These are phyloP conservation scores for Nakazawaea wickerhamii DNA, from an alignment of 805 yeast species.

Conservation along the genomic window DNA sequence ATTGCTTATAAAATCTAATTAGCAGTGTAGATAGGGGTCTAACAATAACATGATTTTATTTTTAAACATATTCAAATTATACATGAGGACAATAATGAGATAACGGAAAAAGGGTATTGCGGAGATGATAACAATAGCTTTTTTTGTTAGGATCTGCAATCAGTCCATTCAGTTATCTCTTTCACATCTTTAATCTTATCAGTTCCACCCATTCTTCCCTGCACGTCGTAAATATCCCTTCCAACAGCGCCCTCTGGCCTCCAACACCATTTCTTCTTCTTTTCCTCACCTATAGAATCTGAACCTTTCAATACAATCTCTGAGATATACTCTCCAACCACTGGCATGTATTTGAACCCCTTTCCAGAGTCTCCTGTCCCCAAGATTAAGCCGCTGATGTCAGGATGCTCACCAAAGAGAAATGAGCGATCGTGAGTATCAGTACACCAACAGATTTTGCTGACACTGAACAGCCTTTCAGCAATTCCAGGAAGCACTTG, in stretches of 20 bases:
- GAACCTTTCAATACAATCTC: constrained; percentile 27
- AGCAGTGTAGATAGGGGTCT: too few relatives aligned
- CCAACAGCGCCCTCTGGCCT: constrained; percentile 26
- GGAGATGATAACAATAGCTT: too few relatives aligned
- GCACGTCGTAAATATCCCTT: constrained; percentile 29
- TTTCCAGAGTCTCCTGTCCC: constrained; percentile 35
- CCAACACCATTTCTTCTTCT: constrained; percentile 28
- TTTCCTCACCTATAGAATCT: constrained; percentile 21
- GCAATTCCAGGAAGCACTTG: constrained; percentile 29
- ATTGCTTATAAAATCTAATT: too few relatives aligned
- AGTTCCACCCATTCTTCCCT: constrained; percentile 19
- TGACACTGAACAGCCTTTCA: constrained; percentile 22
- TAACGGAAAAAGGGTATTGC: background rate
- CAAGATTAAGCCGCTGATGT: constrained; percentile 21
- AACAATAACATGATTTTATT: too few relatives aligned
- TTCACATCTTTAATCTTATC: constrained; percentile 18
- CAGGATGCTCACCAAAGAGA: constrained; percentile 27
- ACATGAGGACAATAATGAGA: too few relatives aligned
- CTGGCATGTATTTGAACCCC: constrained; percentile 33
- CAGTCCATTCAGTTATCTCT: constrained; percentile 16
- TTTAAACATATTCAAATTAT: too few relatives aligned
- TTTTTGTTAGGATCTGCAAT: background rate
- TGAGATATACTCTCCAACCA: constrained; percentile 27
- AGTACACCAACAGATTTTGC: constrained; percentile 33
- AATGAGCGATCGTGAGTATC: constrained; percentile 30